Evolutionary conservation across 306 rosid genomes (phyloP), one percentile per base, ranked within the genome.

Genomic region (Acacia confusa): DNA sequence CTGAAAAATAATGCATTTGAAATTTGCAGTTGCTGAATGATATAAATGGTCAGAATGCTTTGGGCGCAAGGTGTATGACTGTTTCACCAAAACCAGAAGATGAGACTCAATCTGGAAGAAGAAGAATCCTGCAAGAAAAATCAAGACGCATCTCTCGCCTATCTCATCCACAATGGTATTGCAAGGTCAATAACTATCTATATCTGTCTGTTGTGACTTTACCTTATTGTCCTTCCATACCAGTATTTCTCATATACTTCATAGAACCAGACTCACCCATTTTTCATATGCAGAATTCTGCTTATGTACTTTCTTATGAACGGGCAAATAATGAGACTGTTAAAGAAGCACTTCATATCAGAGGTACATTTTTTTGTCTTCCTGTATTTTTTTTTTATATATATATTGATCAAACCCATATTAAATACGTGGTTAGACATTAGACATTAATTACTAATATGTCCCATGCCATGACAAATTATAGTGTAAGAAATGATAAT

Each of bases 11-110:
- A 4, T 48, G 55, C 55, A 14, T 48, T 48, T 48, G 55, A 16
- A 48, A 45, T 71, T 71, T 71, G 60, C 75, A 45, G 60, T 32
- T 45, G 41, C 41, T 71, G 24, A 27, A 45, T 71, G 38, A 71
- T 71, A 69, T 69, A 40, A 40, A 20, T 10, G 0, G 0, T 25
- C 40, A 14, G 28, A 16, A 27, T 16, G 40, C 27, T 25, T 71
- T 45, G 60, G 58, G 15, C 6, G 40, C 40, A 19, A 7, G 45
- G 0, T 44, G 58, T 44, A n/a, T 15, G 19, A 44, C 12, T 22
- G 1, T 13, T 43, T 70, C 75, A 43, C 57, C 75, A 70, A 70
- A 70, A 70, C 58, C 38, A 70, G 73, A 68, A 36, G 30, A 70
- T 24, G 19, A 70, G 6, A 43, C 75, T 13, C 75, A 70, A 45